These are phyloP conservation scores for Penicillium polonicum DNA, from an alignment of 2,329 filamentous ascomycete genomes.

Conservation along the genomic window DNA sequence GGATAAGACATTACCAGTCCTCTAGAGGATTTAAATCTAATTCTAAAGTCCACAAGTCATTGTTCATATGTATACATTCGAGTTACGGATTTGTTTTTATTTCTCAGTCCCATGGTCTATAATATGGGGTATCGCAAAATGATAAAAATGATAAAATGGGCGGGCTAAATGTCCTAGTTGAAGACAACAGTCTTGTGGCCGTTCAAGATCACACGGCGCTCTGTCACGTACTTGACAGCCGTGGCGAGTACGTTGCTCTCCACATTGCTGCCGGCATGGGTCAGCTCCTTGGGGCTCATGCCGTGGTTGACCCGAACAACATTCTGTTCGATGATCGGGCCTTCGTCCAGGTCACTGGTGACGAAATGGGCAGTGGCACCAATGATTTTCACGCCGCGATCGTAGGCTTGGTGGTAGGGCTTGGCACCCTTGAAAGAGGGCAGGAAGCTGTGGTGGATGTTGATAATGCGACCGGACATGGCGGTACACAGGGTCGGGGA, in stretches of 20 bases:
- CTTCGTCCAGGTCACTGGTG: slow-evolving; percentile 80
- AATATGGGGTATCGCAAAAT: not conserved
- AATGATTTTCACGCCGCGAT: slow-evolving; percentile 84
- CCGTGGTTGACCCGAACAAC: slow-evolving; percentile 74
- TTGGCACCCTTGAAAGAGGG: slow-evolving; percentile 85
- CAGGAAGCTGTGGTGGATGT: slow-evolving; percentile 86
- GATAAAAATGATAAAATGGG: no score
- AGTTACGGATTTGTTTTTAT: not conserved
- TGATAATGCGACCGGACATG: slow-evolving; percentile 86
- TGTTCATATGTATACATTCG: not conserved
- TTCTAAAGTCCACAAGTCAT: not conserved
- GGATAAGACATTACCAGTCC: no score
- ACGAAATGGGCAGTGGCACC: slow-evolving; percentile 85
- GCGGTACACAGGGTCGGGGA: slow-evolving; percentile 70
- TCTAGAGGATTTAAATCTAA: no score
- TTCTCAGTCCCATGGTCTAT: not conserved
- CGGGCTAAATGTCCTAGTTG: slow-evolving; percentile 29
- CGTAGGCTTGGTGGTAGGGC: slow-evolving; percentile 84
- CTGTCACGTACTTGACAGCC: slow-evolving; percentile 80
- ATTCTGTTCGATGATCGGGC: slow-evolving; percentile 84
- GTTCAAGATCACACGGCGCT: slow-evolving; percentile 75
- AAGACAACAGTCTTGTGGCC: slow-evolving; percentile 80
- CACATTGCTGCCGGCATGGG: slow-evolving; percentile 77
- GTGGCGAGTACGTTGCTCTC: slow-evolving; percentile 80
- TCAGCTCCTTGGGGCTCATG: slow-evolving; percentile 72